These are phyloP conservation scores for Sporothrix variecibatus DNA, from an alignment of 2,329 filamentous ascomycete species.

Conservation along the genomic window DNA sequence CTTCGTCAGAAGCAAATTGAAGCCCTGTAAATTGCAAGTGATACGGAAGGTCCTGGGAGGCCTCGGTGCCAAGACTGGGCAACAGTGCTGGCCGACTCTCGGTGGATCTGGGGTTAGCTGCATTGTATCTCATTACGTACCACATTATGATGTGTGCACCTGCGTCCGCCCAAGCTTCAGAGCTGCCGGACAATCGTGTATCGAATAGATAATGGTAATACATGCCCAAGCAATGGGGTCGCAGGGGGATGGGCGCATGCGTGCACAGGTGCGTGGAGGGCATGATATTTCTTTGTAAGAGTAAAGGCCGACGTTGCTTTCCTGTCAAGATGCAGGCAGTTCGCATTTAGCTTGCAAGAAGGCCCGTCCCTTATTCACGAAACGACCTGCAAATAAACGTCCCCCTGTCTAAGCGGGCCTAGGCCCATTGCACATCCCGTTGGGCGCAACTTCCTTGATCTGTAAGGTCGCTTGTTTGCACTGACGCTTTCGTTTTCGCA, in stretches of 20 bases:
- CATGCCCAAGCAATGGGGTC: background rate
- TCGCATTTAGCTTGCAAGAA: background rate
- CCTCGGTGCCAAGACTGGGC: slow-evolving; percentile 27
- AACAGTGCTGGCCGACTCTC: slow-evolving; percentile 15
- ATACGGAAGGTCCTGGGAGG: slow-evolving; percentile 20
- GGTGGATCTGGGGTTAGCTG: slow-evolving; percentile 20
- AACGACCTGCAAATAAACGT: background rate
- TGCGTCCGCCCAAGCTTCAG: background rate
- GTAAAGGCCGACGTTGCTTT: background rate
- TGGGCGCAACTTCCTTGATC: background rate
- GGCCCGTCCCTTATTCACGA: background rate
- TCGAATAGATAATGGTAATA: background rate
- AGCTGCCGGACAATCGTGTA: background rate
- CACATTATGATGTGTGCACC: slow-evolving; percentile 2
- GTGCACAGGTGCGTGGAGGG: background rate
- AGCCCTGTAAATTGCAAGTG: slow-evolving; percentile 9
- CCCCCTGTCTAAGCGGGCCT: background rate
- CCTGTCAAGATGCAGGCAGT: background rate
- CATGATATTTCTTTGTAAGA: background rate
- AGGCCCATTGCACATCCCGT: background rate
- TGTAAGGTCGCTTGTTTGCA: background rate
- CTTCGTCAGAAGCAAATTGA: background rate
- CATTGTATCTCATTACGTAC: slow-evolving; percentile 22
- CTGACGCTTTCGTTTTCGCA: background rate
- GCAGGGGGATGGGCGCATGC: background rate